Evolutionary conservation across 768 basidiomycete species (phyloP), one percentile per base, ranked within the genome.

Genomic region (Polyporus arcularius): DNA sequence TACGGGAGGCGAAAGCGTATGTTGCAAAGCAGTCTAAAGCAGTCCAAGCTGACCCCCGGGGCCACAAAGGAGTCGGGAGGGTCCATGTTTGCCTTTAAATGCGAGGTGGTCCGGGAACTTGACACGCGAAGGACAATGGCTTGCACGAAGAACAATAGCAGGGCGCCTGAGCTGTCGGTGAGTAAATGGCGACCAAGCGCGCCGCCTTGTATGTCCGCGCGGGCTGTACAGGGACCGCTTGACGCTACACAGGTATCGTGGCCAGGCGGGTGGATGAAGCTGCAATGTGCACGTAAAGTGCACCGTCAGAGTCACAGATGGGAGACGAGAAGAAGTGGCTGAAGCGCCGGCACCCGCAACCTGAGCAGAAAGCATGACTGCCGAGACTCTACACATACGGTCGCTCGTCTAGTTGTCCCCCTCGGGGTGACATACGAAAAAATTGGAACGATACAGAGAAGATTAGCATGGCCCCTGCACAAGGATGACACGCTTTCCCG

Each of bases 401-500:
- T 35, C 35, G 11, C 35, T 11, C 6, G 6, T 35, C 7, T 11
- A 35, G 35, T 14, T 85, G 86, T 87, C 86, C 88, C 87, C 87
- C 89, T 89, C 86, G 87, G 87, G 87, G 90, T 88, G 88, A 87
- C 90, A 90, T 89, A 92, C 86, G 88, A 89, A 90, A 94, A 94
- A 92, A 90, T 94, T 94, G 93, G 91, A 95, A 94, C 92, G 90
- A 95, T 96, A 95, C 94, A 95, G 94, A 96, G 94, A 96, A 96
- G 94, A 95, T 96, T 95, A 96, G 94, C 94, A 96, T 96, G 92
- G 95, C 94, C 94, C 95, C 94, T 96, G 94, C 95, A 96, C 94
- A 97, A 96, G 95, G 94, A 96, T 96, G 94, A 95, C 94, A 96
- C 92, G 90, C 90, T 92, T 90, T 89, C 84, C 87, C 88, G 88